Evolutionary conservation across 75 land plant species (phyloP).

Genomic region (Pinus taeda): DNA sequence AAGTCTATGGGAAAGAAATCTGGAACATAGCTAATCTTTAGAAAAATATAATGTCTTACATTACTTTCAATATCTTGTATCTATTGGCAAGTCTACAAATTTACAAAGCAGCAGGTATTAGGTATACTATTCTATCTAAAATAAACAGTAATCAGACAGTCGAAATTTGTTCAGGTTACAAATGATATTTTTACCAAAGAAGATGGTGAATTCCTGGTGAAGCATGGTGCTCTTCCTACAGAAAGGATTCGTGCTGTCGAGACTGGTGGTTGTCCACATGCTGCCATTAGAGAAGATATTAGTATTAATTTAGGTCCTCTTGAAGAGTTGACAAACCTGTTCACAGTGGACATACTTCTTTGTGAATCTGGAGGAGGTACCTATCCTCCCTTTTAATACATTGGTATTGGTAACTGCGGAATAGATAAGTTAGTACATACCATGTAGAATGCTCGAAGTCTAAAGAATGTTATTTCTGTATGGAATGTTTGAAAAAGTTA

Average conservation of each 20-base stretch:
- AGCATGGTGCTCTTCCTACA: slow-evolving; percentile 95
- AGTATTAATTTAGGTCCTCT: slow-evolving; percentile 98
- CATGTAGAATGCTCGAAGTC: too few species aligned
- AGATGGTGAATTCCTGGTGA: slow-evolving; percentile 96
- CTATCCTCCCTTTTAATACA: too few species aligned
- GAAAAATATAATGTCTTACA: not conserved
- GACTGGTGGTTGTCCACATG: slow-evolving; percentile 99
- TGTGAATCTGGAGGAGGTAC: slow-evolving; percentile 99
- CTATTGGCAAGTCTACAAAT: not conserved
- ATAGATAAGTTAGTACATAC: too few species aligned
- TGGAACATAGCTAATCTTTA: not conserved
- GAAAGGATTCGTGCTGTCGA: slow-evolving; percentile 97
- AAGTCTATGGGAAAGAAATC: not conserved
- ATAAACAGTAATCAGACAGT: not conserved
- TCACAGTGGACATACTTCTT: slow-evolving; percentile 82
- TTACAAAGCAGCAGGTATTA: not conserved
- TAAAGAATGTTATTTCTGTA: too few species aligned
- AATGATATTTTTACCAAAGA: slow-evolving; percentile 99
- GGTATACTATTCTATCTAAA: not conserved
- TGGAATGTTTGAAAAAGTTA: too few species aligned
- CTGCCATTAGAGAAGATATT: slow-evolving; percentile 98
- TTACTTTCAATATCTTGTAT: not conserved
- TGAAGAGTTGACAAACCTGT: slow-evolving; percentile 89
- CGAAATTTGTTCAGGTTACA: slow-evolving; percentile 62
- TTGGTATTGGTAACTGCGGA: too few species aligned